Evolutionary conservation across 352 stramenopile species (phyloP), one percentile per base, ranked within the genome.

Genomic region (Blastocystis sp.): DNA sequence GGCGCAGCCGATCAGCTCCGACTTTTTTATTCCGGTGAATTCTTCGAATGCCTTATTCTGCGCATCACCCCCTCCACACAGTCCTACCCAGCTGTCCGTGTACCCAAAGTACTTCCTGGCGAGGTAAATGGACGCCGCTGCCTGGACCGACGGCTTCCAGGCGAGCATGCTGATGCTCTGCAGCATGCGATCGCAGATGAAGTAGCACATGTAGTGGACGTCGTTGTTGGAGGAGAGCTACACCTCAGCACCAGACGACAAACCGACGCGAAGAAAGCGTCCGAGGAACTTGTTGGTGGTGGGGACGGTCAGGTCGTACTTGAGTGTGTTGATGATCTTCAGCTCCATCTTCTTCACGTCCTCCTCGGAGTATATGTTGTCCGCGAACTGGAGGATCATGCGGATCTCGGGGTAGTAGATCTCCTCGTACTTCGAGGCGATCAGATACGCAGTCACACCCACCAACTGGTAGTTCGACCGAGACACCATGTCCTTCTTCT

Each of bases 371-470:
- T 99, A 99, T 5, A 96, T 96, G 43, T 95, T 92, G 91, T 99
- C 96, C 65, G 96, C 98, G 91, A 99, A 98, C 92, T 98, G 98
- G 75, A 99, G 94, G 53, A 99, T 92, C 91, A 99, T 97, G 20
- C 94, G 91, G 69, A 98, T 94, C 91, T 98, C 95, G 16, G 96
- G 96, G 11, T 96, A 95, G 90, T 98, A 98, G 76, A 99, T 98
- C 91, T 99, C 97, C 91, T 99, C 98, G 92, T 99, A 99, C 93
- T 99, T 99, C 34, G 96, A 97, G 16, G 96, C 96, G 79, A 98
- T 95, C 87, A 99, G 93, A 79, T 99, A 94, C 56, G 94, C 93
- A 2, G 96, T 96, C 53, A 99, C 94, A 30, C 39, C 97, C 96
- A 99, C 95, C 54, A 99, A 95, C 92, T 99, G 98, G 73, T 99